phyloP scores from a whole-genome alignment of 2,329 filamentous ascomycete genomes.

The Pyrenophora teres region DNA sequence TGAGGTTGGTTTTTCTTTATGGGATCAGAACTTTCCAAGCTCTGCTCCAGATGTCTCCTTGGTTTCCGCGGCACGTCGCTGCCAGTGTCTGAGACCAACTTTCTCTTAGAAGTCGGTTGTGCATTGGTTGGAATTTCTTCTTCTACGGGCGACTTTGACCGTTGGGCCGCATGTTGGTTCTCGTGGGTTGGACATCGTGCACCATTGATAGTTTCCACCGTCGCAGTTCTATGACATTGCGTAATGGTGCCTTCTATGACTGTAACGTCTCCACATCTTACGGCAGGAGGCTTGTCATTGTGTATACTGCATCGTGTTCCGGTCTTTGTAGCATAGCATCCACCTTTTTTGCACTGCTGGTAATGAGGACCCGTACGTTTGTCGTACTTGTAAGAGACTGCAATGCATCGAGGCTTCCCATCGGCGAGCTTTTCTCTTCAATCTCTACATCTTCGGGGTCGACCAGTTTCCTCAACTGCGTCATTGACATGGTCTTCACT shows the following conservation, averaged over 20 bases:
- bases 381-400: constrained; percentile 8
- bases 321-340: background rate
- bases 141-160: too few species aligned
- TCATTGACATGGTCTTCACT: background rate
- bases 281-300: background rate
- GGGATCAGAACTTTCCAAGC: background rate
- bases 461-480: background rate
- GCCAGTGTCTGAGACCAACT: too few species aligned
- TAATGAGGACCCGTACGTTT: constrained; percentile 1
- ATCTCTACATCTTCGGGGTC: background rate
- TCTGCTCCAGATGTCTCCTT: background rate
- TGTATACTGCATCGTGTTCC: constrained; percentile 10
- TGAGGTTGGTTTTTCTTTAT: background rate
- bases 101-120: too few species aligned
- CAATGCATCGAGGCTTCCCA: constrained; percentile 13
- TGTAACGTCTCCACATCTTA: constrained; percentile 2
- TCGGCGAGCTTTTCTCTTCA: background rate
- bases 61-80: too few species aligned
- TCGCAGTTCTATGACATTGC: background rate
- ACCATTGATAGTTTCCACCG: background rate
- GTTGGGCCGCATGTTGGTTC: background rate
- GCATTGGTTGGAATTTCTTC: background rate
- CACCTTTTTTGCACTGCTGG: constrained; percentile 10
- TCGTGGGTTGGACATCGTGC: background rate
- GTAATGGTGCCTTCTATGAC: background rate